phyloP scores from a whole-genome alignment of 1,284 basidiomycete genomes.

The Heimioporus punctisporus region DNA sequence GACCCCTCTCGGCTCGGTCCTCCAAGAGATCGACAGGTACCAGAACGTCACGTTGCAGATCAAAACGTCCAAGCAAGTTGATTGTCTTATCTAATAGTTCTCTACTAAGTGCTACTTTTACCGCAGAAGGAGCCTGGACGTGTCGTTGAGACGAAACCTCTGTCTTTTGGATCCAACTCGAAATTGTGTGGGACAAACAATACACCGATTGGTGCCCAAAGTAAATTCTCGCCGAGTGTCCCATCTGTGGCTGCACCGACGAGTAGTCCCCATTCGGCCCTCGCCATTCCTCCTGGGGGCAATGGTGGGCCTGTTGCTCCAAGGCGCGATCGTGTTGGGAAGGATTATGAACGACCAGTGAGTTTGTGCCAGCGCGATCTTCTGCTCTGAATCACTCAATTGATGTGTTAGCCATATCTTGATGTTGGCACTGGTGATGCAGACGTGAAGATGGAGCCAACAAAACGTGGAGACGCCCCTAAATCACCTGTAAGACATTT shows the following conservation, averaged over 20 bases:
- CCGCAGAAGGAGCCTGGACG: constrained; percentile 27
- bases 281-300: constrained; percentile 8
- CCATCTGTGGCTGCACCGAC: too few species aligned
- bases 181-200: constrained; percentile 37
- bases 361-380: neutral
- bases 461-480: constrained; percentile 9
- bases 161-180: constrained; percentile 17
- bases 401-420: constrained; percentile 10
- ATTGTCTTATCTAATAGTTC: neutral
- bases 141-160: constrained; percentile 16
- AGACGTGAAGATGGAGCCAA: constrained; percentile 1
- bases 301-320: constrained; percentile 22
- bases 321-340: constrained; percentile 17
- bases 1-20: constrained; percentile 13
- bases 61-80: constrained; percentile 22
- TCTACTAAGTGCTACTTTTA: neutral
- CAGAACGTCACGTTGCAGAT: constrained; percentile 24
- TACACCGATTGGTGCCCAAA: constrained; percentile 28
- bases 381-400: constrained; percentile 3
- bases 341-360: constrained; percentile 25
- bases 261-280: neutral
- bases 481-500: constrained; percentile 20
- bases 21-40: constrained; percentile 19
- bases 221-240: constrained; percentile 18
- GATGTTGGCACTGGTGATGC: constrained; percentile 9